These are phyloP conservation scores for Ettlia oleoabundans DNA, from an alignment of 139 green algal genomes.

Conservation along the genomic window DNA sequence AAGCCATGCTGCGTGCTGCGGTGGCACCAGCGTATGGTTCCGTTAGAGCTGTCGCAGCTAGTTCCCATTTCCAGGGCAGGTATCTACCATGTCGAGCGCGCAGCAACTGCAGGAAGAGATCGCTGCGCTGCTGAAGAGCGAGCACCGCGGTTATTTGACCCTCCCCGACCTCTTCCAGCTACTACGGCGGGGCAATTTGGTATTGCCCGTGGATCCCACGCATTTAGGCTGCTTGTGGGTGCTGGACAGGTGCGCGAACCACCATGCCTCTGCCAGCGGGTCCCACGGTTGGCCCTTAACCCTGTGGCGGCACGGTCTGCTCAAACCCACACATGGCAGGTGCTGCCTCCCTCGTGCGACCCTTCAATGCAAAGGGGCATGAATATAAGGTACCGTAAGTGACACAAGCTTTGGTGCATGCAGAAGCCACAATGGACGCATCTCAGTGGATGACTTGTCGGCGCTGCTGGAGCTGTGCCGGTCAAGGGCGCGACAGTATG, in stretches of 20 bases:
- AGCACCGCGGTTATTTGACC: not conserved
- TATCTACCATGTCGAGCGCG: not conserved
- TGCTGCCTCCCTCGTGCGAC: not conserved
- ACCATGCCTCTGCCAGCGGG: too few relatives aligned
- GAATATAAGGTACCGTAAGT: too few relatives aligned
- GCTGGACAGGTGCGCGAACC: conserved; percentile 50
- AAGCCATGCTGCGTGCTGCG: too few relatives aligned
- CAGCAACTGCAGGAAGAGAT: conserved; percentile 13
- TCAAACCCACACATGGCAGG: not conserved
- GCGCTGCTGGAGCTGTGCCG: conserved; percentile 44
- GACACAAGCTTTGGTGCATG: too few relatives aligned
- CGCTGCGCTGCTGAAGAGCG: not conserved
- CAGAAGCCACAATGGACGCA: conserved; percentile 49
- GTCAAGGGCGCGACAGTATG: conserved; percentile 21
- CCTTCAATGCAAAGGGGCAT: too few relatives aligned
- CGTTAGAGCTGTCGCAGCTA: too few relatives aligned
- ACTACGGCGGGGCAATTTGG: conserved; percentile 3
- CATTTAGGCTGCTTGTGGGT: conserved; percentile 53
- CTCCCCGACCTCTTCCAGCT: conserved; percentile 18
- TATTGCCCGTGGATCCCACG: conserved; percentile 21
- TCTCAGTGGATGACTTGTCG: conserved; percentile 46
- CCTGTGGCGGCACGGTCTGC: not conserved
- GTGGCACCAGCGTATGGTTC: too few relatives aligned
- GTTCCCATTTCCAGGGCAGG: too few relatives aligned
- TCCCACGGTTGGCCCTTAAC: too few relatives aligned